These are phyloP conservation scores for Pyrus betulifolia DNA, from an alignment of 306 rosid genomes.

Conservation along the genomic window DNA sequence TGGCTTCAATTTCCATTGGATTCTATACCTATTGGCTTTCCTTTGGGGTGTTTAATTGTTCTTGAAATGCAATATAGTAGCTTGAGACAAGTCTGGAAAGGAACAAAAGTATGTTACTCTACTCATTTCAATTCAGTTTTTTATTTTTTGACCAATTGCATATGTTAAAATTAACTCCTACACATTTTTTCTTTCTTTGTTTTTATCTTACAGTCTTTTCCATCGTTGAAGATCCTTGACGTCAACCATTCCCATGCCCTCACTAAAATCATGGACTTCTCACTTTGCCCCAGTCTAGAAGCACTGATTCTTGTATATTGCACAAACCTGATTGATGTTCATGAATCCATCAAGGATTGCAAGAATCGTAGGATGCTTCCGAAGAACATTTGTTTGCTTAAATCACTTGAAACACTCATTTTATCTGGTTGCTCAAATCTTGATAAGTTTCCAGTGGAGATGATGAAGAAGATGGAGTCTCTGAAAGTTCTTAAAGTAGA, in stretches of 20 bases:
- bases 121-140: background rate
- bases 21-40: background rate
- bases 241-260: background rate
- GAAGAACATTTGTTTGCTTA: background rate
- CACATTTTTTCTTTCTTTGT: background rate
- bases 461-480: background rate
- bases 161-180: background rate
- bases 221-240: constrained; percentile 2
- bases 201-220: background rate
- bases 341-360: constrained; percentile 13
- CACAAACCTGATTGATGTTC: background rate
- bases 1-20: constrained; percentile 1
- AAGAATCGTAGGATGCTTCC: constrained; percentile 1
- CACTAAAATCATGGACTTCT: background rate
- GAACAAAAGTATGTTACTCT: background rate
- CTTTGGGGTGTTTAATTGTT: background rate
- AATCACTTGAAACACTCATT: background rate
- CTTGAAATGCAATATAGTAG: background rate
- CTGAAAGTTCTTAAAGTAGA: background rate
- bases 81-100: background rate
- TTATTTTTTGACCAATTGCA: too few species aligned
- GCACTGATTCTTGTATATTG: background rate
- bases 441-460: background rate
- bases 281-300: background rate
- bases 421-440: background rate